Conservation (phyloP, 306 rosid genomes). For the Cotoneaster glaucophyllus region DNA sequence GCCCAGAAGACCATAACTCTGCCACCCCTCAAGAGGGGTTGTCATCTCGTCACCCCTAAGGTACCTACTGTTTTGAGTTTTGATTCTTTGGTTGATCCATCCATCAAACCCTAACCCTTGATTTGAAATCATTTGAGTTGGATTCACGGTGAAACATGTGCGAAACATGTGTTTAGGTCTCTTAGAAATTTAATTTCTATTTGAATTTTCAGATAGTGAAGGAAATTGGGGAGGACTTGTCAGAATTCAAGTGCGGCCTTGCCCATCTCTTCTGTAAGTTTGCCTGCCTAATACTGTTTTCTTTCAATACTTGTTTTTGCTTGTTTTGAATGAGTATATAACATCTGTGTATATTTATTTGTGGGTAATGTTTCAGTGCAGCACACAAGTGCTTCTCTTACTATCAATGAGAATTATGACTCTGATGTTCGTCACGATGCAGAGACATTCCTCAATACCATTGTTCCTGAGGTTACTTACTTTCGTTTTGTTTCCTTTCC, state of each 20-base stretch:
- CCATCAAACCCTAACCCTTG: background rate
- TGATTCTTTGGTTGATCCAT: background rate
- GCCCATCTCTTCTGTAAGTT: conserved; percentile 86
- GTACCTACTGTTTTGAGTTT: conserved; percentile 3
- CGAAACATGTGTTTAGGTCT: background rate
- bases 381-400: conserved; percentile 96
- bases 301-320: background rate
- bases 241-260: conserved; percentile 82
- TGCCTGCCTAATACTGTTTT: background rate
- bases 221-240: conserved; percentile 75
- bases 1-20: conserved; percentile 79
- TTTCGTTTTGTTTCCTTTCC: background rate
- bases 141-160: background rate
- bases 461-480: conserved; percentile 77
- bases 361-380: conserved; percentile 45
- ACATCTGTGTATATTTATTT: background rate
- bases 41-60: conserved; percentile 89
- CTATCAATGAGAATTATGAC: conserved; percentile 90
- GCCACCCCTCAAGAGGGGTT: conserved; percentile 72
- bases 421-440: conserved; percentile 84
- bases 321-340: background rate
- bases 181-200: background rate
- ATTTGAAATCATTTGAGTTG: background rate
- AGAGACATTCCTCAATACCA: conserved; percentile 61
- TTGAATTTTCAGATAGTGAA: conserved; percentile 15